Evolutionary conservation across 139 green algal genomes (phyloP), one percentile per base, ranked within the genome.

Genomic region (Chlorella sp.): DNA sequence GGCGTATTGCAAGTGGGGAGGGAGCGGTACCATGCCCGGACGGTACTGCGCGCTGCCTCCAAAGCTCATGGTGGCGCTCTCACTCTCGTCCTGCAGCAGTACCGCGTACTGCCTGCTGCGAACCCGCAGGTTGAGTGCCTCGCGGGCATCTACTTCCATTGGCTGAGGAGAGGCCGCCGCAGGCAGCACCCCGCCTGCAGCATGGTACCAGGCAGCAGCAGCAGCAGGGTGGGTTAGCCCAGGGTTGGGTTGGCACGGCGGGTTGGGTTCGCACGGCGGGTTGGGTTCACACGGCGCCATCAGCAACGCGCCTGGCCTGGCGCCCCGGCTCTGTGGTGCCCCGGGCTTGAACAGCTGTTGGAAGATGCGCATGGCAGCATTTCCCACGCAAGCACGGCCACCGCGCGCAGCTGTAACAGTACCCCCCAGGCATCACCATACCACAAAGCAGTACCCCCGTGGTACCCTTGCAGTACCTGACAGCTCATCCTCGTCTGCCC

Each of bases 31-130:
- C 24, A 14, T 15, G 85, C 37, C 69, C 69, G 83, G 85, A 32
- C 57, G 86, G 75, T 84, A 48, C 39, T 82, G 69, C 34, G 30
- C 83, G 24, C 21, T 64, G 86, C 57, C 85, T 19, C 42, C 28
- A 57, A 85, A 84, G n/a, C 42, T 84, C 86, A 77, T 42, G 2
- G 75, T 89, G 0, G 57, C 86, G 15, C 69, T 84, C 57, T 84
- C 86, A n/a, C 86, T 89, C 36, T 89, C 86, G 77, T 89, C 75
- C 75, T 81, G 69, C 53, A 61, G 66, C 37, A 87, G 61, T 3
- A 86, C 57, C 7, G 83, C 64, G 26, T 87, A 64, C 61, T 87
- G 83, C 80, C 48, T 83, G 26, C 73, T n/a, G 32, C 81, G 81
- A 21, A 53, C 61, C 61, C 37, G 83, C 53, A 24, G 61, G 48